Base-by-base conservation (phyloP, 768 basidiomycete genomes). In the Dioszegia hungarica region DNA sequence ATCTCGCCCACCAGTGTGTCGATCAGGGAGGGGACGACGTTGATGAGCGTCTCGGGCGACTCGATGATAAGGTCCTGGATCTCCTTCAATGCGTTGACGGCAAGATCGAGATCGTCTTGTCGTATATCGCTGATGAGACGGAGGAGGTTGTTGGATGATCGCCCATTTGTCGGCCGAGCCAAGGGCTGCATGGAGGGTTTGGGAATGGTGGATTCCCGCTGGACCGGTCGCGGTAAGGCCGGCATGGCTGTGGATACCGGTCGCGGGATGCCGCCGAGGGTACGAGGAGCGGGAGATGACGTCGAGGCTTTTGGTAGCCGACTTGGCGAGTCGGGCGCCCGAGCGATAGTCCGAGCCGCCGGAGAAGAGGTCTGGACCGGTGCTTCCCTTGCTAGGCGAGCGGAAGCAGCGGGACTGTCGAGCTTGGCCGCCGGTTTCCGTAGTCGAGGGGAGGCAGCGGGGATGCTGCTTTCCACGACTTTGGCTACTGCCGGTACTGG, bases 21-120 rank as follows among this genome's bases (percentile, higher is more conserved):
- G 29, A 94, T 83, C 40, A 99, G 78, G 14, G 88, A 87, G 74
- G 91, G 66, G 40, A 75, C 70, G 84, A 11, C 87, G 84, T 70
- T 88, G 84, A 70, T 87, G 85, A 43, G 89, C 82, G 43, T 88
- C 78, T 90, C 88, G 10, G 89, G 85, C 11, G 84, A 83, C 12
- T 86, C 79, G 55, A 86, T 82, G 22, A 99, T 80, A 59, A 89
- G 87, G 71, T 86, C 87, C 73, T 98, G 92, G 50, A 97, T 83
- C 70, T 84, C 87, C 79, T 99, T 99, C 67, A 99, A 79, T 0
- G 91, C 89, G 59, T 98, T 92, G 25, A 97, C 91, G 67, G 90
- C 90, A 25, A 86, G 82, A 20, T 82, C 78, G 0, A 89, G 83
- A 78, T 97, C 90, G 59, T 85, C 88, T 71, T 89, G 90, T 45